A percentile compares a stretch with the other conserved stretches of the same genome.
phyloP scores from a whole-genome alignment of 2,329 filamentous ascomycete genomes.

The Pyrenophora tritici-repentis region DNA sequence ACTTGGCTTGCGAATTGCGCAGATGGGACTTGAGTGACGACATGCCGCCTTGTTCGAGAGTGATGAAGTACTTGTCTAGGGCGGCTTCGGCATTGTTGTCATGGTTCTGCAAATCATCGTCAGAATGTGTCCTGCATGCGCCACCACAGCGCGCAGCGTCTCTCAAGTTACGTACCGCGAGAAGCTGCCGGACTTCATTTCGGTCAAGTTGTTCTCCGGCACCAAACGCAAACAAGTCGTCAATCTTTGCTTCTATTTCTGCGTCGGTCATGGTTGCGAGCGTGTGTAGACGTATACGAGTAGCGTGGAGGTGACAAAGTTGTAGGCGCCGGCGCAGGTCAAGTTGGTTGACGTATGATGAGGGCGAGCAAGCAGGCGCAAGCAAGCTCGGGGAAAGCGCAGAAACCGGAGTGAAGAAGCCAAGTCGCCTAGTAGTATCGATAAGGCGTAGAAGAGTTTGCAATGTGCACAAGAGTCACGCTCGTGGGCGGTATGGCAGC shows the following conservation, averaged over 20 bases:
- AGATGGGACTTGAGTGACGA: conserved; percentile 25
- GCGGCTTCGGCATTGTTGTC: conserved; percentile 32
- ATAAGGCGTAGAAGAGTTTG: background rate
- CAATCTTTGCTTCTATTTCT: conserved; percentile 15
- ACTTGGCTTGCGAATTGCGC: conserved; percentile 29
- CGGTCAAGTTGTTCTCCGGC: conserved; percentile 20
- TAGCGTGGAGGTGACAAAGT: background rate
- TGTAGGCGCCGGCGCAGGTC: background rate
- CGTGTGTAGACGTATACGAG: background rate
- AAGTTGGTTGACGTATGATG: too few species aligned
- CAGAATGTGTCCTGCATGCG: background rate
- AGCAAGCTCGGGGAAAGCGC: background rate
- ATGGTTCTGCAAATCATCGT: conserved; percentile 23
- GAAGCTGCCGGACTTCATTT: conserved; percentile 25
- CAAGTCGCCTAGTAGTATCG: background rate
- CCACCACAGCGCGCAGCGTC: conserved; percentile 1
- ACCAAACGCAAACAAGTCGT: conserved; percentile 14
- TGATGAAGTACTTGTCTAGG: conserved; percentile 29
- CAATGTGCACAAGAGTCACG: background rate
- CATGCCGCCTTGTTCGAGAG: conserved; percentile 14
- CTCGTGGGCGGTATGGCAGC: conserved; percentile 11
- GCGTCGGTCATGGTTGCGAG: conserved; percentile 15
- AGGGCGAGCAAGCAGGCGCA: conserved; percentile 9
- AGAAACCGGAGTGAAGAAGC: background rate
- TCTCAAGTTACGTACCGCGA: conserved; percentile 14